These are phyloP conservation scores for Myxozyma lipomycoides DNA, from an alignment of 805 yeast genomes.

Conservation along the genomic window DNA sequence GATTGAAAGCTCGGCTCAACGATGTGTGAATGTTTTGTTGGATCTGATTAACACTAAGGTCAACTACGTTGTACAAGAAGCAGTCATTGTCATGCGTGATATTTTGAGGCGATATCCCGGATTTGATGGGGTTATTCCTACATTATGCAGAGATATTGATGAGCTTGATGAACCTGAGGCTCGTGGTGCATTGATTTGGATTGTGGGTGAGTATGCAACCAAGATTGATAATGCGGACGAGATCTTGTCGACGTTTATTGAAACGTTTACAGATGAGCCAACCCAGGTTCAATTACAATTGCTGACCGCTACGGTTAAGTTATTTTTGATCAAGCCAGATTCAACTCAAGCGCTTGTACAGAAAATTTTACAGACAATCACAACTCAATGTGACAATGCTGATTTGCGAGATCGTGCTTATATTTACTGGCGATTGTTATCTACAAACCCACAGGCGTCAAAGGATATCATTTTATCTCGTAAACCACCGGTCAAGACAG, in stretches of 20 bases:
- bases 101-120: constrained; percentile 50
- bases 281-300: constrained; percentile 72
- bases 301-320: constrained; percentile 72
- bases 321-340: constrained; percentile 57
- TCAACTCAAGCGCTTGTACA: constrained; percentile 65
- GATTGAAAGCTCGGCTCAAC: constrained; percentile 55
- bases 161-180: constrained; percentile 78
- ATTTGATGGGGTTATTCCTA: constrained; percentile 47
- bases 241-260: constrained; percentile 42
- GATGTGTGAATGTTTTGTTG: constrained; percentile 64
- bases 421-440: constrained; percentile 80
- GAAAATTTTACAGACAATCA: constrained; percentile 69
- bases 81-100: constrained; percentile 61
- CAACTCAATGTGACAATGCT: constrained; percentile 76
- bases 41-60: constrained; percentile 64
- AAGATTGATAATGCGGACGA: constrained; percentile 44
- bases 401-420: constrained; percentile 84
- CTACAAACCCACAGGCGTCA: constrained; percentile 78
- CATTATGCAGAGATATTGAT: constrained; percentile 47
- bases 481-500: constrained; percentile 67
- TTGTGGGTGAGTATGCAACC: constrained; percentile 71
- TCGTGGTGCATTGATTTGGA: constrained; percentile 75
- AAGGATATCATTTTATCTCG: constrained; percentile 54
- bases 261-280: constrained; percentile 59
- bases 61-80: constrained; percentile 75